Base-by-base conservation (phyloP, 441 rosid genomes). In the Gossypium laxum region DNA sequence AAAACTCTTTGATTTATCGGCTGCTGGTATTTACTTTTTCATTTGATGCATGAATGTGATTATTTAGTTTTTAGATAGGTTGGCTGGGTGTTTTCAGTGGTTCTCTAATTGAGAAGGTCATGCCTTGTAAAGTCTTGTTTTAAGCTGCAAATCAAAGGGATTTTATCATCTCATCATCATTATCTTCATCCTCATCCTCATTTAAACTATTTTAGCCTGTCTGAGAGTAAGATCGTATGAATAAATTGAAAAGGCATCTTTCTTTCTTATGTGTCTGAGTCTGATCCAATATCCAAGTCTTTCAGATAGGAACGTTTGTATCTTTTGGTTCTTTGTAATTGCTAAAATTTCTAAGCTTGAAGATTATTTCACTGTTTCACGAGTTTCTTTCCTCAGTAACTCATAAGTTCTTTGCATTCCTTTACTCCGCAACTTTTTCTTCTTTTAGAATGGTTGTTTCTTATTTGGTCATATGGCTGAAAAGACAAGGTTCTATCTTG, bases 1-100 rank as follows among this genome's bases (percentile, higher is more conserved):
- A 67, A 92, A 92, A 70, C 79, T 80, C 74, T 79, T 90, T 60
- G 91, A 92, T 79, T 75, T 84, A 67, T 82, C 89, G 68, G 86
- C 91, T 68, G 91, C 92, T 82, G 98, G 99, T 92, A 70, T 59
- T 52, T 72, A 6, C 72, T 67, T 60, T 51, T 72, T 69, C 57
- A 67, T 51, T 76, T 54, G 14, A 22, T 22, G 5, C 15, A 19
- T 56, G 61, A 30, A 56, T 22, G 61, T 58, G 45, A 24, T 65
- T 45, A 26, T 60, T 55, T 45, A 12, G 57, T 15, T 26, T 77
- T 43, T 66, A 24, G 5, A 47, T 70, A 47, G 47, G 65, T 68
- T 70, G 32, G 59, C 34, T 48, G 22, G 71, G 2, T 57, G 21
- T 66, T 73, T 43, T 48, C 41, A n/a, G 14, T 41, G 61, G 32